Conservation (phyloP, 2,329 filamentous ascomycete genomes). For the Triangularia verruculosa region DNA sequence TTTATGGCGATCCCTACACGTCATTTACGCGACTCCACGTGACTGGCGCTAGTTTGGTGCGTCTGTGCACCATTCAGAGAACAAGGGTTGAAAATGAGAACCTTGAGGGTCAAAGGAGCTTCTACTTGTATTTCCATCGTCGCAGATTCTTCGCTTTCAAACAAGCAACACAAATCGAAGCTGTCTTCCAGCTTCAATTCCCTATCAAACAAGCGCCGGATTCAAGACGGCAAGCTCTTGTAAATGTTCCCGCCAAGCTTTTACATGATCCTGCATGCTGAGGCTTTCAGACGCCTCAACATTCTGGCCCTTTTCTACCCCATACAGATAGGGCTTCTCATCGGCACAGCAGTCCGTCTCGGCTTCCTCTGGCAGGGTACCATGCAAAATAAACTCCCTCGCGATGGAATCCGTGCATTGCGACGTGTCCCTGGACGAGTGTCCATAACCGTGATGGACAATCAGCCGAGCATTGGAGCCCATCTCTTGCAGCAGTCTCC, state of each 20-base stretch:
- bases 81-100: neutral
- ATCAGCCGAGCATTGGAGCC: slow-evolving; percentile 47
- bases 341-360: slow-evolving; percentile 48
- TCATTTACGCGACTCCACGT: slow-evolving; percentile 22
- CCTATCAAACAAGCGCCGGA: slow-evolving; percentile 13
- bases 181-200: too few relatives aligned
- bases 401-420: slow-evolving; percentile 44
- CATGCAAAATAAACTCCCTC: slow-evolving; percentile 41
- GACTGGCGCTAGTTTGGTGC: neutral
- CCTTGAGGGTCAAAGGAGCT: neutral
- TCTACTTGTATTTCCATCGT: neutral
- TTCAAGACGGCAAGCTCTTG: slow-evolving; percentile 21
- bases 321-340: slow-evolving; percentile 47
- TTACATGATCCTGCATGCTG: slow-evolving; percentile 13
- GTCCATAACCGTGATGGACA: slow-evolving; percentile 49
- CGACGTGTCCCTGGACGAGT: slow-evolving; percentile 45
- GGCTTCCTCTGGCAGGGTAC: slow-evolving; percentile 38
- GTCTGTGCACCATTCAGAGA: neutral
- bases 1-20: slow-evolving; percentile 11
- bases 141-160: too few relatives aligned
- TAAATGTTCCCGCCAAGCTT: slow-evolving; percentile 24
- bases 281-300: neutral
- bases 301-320: slow-evolving; percentile 24
- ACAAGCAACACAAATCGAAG: too few relatives aligned
- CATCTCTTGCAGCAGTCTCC: slow-evolving; percentile 44